Conservation (phyloP, 306 rosid genomes). For the Vachellia pachyceras region DNA sequence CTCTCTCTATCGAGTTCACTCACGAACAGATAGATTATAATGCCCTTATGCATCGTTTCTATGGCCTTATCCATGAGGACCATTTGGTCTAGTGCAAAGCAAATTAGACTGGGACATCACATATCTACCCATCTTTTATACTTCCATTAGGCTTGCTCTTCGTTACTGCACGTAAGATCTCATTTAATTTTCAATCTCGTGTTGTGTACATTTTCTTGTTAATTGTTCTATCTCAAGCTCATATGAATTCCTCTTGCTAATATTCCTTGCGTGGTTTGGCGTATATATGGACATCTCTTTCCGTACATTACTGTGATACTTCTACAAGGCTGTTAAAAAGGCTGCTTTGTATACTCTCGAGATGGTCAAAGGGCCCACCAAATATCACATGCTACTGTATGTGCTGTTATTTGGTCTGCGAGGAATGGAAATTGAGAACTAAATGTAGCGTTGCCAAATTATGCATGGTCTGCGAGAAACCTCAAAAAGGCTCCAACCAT, state of each 20-base stretch:
- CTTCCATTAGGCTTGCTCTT: background rate
- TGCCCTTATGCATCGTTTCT: background rate
- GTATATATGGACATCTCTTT: background rate
- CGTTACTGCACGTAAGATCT: conserved; percentile 38
- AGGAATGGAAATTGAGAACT: conserved; percentile 8
- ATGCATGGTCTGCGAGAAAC: conserved; percentile 10
- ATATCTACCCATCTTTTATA: background rate
- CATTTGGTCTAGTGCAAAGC: background rate
- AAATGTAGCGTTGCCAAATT: background rate
- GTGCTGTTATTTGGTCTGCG: conserved; percentile 6
- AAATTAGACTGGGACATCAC: background rate
- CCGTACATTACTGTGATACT: background rate
- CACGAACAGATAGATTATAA: conserved; percentile 39
- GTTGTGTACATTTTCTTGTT: background rate
- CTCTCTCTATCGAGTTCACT: conserved; percentile 35
- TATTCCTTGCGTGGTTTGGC: background rate
- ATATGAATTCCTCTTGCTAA: background rate
- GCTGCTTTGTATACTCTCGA: conserved; percentile 4
- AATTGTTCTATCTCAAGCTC: background rate
- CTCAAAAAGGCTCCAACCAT: conserved; percentile 21
- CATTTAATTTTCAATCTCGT: background rate
- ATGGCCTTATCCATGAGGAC: conserved; percentile 27
- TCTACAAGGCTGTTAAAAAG: background rate
- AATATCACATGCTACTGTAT: background rate
- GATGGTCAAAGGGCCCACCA: background rate